phyloP scores from a whole-genome alignment of 1,284 basidiomycete species.

The Heterobasidion occidentale region DNA sequence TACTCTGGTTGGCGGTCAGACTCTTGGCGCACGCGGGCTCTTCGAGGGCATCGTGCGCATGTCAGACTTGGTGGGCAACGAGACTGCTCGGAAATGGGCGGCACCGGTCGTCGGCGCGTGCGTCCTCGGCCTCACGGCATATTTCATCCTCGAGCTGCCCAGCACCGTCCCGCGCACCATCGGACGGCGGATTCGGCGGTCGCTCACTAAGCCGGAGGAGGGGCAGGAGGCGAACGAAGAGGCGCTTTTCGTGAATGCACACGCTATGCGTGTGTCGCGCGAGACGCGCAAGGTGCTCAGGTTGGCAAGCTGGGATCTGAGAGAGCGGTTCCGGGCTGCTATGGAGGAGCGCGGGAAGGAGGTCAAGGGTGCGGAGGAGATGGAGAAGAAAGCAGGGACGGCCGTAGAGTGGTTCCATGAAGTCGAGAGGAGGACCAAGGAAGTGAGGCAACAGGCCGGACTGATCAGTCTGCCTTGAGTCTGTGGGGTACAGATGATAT shows the following conservation, averaged over 20 bases:
- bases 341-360: slow-evolving; percentile 75
- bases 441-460: slow-evolving; percentile 37
- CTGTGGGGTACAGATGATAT: neutral
- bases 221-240: slow-evolving; percentile 31
- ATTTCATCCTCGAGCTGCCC: slow-evolving; percentile 86
- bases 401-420: slow-evolving; percentile 72
- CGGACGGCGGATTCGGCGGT: slow-evolving; percentile 67
- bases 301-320: slow-evolving; percentile 87
- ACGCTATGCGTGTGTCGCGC: slow-evolving; percentile 67
- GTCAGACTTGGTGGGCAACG: slow-evolving; percentile 77
- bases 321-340: slow-evolving; percentile 75
- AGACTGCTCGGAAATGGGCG: slow-evolving; percentile 80
- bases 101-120: slow-evolving; percentile 78
- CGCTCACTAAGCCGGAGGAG: slow-evolving; percentile 37
- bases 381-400: slow-evolving; percentile 56
- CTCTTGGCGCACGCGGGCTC: slow-evolving; percentile 70
- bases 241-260: slow-evolving; percentile 57
- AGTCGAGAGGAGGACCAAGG: slow-evolving; percentile 49
- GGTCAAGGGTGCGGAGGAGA: slow-evolving; percentile 73
- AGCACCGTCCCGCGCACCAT: slow-evolving; percentile 88
- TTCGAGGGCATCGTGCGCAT: slow-evolving; percentile 73
- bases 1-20: slow-evolving; percentile 80
- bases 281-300: slow-evolving; percentile 95
- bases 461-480: neutral
- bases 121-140: slow-evolving; percentile 71